Evolutionary conservation across 2,329 filamentous ascomycete genomes (phyloP), one percentile per base, ranked within the genome.

Genomic region (Shiraia sp.): DNA sequence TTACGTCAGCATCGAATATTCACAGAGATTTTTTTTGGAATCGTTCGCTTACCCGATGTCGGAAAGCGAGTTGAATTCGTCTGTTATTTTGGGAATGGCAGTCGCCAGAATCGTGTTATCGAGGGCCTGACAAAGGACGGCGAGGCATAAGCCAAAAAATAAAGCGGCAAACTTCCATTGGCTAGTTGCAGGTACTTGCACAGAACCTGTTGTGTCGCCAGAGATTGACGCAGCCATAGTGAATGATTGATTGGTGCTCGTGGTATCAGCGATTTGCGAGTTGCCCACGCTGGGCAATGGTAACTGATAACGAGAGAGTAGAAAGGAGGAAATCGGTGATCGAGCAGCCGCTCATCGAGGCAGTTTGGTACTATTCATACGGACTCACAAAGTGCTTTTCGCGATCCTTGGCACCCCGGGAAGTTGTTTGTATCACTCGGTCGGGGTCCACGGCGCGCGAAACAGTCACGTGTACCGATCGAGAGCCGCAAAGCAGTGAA

Each of bases 81-180:
- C 51, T 6, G 58, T 60, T 23, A 62, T 62, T 17, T 47, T 54
- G 12, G 58, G 58, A 16, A 60, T 55, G n/a, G 57, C 57, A 5
- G 58, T 62, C 9, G 49, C 47, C 14, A 60, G 32, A 28, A 60
- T 61, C 28, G 52, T 59, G 10, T 33, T 33, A 12, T 33, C 32
- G 6, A 33, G 19, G 6, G 33, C 33, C 25, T 36, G 33, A 15
- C 33, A 36, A 16, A 36, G 23, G 15, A 36, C 33, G 14, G 33
- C 33, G 10, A 36, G 23, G 19, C 23, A 36, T 7, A 36, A 22
- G 8, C 22, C 33, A 19, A 28, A 12, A 10, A 36, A 36, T 7
- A 36, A 12, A 12, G 23, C 33, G 9, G 9, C 9, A 14, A 36
- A 36, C 6, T 22, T 14, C 9, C 12, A 13, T 6, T 16, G 12